phyloP scores from a whole-genome alignment of 768 basidiomycete species.

The Suillus ampliporus region DNA sequence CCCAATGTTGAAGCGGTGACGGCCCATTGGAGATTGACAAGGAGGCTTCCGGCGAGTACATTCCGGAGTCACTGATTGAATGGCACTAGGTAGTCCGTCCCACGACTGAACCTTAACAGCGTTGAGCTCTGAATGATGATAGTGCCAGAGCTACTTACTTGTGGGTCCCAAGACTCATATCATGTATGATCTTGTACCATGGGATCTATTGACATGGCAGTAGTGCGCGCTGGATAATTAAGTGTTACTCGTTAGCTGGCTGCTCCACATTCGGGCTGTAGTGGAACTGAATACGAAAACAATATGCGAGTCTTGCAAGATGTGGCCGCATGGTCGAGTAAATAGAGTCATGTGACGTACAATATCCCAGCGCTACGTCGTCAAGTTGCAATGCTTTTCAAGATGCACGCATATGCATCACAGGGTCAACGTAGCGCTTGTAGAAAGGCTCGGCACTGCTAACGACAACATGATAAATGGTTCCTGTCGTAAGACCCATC shows the following conservation, averaged over 20 bases:
- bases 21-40: no score
- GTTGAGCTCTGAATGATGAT: constrained; percentile 81
- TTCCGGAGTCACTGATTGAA: no score
- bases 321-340: background rate
- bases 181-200: background rate
- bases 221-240: background rate
- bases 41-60: no score
- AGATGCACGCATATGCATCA: constrained; percentile 60
- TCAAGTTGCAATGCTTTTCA: constrained; percentile 95
- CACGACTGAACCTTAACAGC: no score
- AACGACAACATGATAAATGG: constrained; percentile 41
- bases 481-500: constrained; percentile 2
- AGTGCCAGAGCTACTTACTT: background rate
- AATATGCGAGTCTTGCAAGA: constrained; percentile 8
- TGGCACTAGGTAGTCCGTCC: no score
- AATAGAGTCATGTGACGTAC: constrained; percentile 52
- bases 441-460: background rate
- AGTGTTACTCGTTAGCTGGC: constrained; percentile 26
- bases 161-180: no score
- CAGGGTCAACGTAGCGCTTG: background rate
- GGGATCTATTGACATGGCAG: background rate
- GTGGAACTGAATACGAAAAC: constrained; percentile 31
- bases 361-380: constrained; percentile 85
- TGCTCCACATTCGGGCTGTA: constrained; percentile 34
- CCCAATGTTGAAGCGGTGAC: no score